Percentiles rank a stretch among this genome's conserved stretches.
Conservation (phyloP, 1,284 basidiomycete genomes). For the Pascua sp. region DNA sequence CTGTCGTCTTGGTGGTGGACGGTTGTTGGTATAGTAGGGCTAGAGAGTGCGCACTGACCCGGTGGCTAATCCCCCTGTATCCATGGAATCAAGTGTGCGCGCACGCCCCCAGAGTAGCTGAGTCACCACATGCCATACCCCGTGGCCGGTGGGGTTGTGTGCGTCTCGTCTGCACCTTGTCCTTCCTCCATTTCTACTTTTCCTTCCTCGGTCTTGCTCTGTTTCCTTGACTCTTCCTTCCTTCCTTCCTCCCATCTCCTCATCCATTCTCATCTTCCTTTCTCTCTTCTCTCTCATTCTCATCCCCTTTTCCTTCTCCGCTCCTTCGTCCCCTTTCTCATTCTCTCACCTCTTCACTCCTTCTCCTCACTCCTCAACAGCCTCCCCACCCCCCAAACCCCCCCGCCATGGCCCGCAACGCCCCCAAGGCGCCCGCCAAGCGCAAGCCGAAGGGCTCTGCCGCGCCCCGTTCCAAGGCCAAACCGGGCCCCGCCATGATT, state of each 20-base stretch:
- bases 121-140: too few species aligned
- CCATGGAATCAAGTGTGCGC: too few species aligned
- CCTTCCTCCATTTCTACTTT: too few species aligned
- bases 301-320: neutral
- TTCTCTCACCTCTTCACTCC: neutral
- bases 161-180: too few species aligned
- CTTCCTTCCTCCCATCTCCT: neutral
- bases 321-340: neutral
- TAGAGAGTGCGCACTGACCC: too few species aligned
- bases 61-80: too few species aligned
- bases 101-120: too few species aligned
- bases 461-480: neutral
- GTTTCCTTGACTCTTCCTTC: neutral
- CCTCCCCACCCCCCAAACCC: too few species aligned
- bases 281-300: neutral
- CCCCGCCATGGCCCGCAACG: neutral
- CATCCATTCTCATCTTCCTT: neutral
- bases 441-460: constrained; percentile 1
- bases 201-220: too few species aligned
- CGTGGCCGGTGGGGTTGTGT: too few species aligned
- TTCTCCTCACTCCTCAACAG: neutral
- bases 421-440: neutral
- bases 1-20: too few species aligned
- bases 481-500: neutral
- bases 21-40: too few species aligned